Evolutionary conservation across 208 protist genomes (phyloP).

Genomic region (Crithidia expoeki): DNA sequence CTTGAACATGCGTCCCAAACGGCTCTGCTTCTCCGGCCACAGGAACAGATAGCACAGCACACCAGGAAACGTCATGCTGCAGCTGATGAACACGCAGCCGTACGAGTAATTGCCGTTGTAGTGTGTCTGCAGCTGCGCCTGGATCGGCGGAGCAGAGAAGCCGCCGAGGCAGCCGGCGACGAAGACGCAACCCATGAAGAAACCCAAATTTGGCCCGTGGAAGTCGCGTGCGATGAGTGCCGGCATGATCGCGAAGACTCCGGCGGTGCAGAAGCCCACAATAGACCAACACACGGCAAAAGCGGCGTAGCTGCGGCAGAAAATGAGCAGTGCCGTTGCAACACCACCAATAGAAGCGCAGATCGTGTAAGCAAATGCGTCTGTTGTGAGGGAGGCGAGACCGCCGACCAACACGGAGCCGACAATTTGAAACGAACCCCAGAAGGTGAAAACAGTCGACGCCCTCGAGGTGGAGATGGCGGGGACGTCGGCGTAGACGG

Average conservation of each 20-base stretch:
- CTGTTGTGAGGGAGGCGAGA: constrained; percentile 54
- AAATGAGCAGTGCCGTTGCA: constrained; percentile 43
- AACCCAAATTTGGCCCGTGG: constrained; percentile 80
- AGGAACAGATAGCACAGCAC: constrained; percentile 68
- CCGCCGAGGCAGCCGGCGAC: constrained; percentile 74
- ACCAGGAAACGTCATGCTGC: constrained; percentile 58
- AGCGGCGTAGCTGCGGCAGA: constrained; percentile 72
- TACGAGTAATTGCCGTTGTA: constrained; percentile 81
- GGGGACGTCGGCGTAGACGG: constrained; percentile 59
- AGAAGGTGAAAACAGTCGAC: constrained; percentile 79
- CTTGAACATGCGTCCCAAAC: constrained; percentile 25
- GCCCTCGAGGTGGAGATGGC: constrained; percentile 63
- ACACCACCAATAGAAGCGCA: constrained; percentile 60
- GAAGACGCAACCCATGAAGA: constrained; percentile 79
- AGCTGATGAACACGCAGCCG: constrained; percentile 80
- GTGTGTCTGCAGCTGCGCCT: constrained; percentile 62
- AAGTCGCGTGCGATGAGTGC: constrained; percentile 68
- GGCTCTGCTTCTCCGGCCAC: constrained; percentile 62
- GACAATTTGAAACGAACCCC: constrained; percentile 74
- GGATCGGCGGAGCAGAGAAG: constrained; percentile 75
- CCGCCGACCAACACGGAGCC: constrained; percentile 69
- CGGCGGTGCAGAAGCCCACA: constrained; percentile 83
- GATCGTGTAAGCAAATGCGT: constrained; percentile 64
- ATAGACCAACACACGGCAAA: constrained; percentile 62
- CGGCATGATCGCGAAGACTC: constrained; percentile 85